Percentiles rank a stretch among this genome's conserved stretches.
phyloP scores from a whole-genome alignment of 805 yeast genomes.

The Nakazawaea anatomiae region DNA sequence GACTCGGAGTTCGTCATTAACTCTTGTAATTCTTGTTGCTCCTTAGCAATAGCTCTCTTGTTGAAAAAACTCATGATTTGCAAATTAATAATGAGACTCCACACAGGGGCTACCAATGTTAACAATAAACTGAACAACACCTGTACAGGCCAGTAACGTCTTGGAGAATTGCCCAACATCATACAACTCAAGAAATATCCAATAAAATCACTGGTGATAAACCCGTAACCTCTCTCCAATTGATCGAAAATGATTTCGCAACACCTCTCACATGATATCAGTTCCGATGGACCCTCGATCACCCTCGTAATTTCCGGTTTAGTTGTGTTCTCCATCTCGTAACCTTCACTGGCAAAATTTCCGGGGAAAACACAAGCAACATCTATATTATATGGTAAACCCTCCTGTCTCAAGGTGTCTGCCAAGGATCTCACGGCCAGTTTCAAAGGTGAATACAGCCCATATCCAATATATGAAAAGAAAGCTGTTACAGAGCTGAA shows the following conservation, averaged over 20 bases:
- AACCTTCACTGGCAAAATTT: slow-evolving; percentile 87
- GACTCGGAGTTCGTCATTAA: neutral
- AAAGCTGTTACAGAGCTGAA: slow-evolving; percentile 77
- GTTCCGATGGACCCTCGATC: slow-evolving; percentile 80
- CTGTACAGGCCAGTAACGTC: slow-evolving; percentile 52
- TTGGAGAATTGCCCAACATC: slow-evolving; percentile 65
- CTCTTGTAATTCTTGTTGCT: neutral
- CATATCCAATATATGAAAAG: slow-evolving; percentile 87
- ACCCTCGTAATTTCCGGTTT: slow-evolving; percentile 78
- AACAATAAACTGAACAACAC: slow-evolving; percentile 40
- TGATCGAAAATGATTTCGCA: slow-evolving; percentile 51
- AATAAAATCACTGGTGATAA: slow-evolving; percentile 74
- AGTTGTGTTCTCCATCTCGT: slow-evolving; percentile 66
- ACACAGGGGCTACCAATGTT: slow-evolving; percentile 55
- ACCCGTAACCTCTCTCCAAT: slow-evolving; percentile 61
- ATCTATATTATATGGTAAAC: slow-evolving; percentile 56
- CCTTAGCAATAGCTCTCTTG: slow-evolving; percentile 14
- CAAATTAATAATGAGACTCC: slow-evolving; percentile 40
- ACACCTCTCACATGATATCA: slow-evolving; percentile 64
- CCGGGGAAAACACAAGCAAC: slow-evolving; percentile 84
- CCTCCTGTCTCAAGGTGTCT: slow-evolving; percentile 77
- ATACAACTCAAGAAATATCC: slow-evolving; percentile 76
- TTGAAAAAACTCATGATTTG: slow-evolving; percentile 48
- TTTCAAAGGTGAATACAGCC: slow-evolving; percentile 86
- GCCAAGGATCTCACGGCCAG: slow-evolving; percentile 75